A percentile compares a stretch with the other conserved stretches of the same genome.
Evolutionary conservation across 148 eudicot species (phyloP).

Genomic region (Camellia granthamiana): DNA sequence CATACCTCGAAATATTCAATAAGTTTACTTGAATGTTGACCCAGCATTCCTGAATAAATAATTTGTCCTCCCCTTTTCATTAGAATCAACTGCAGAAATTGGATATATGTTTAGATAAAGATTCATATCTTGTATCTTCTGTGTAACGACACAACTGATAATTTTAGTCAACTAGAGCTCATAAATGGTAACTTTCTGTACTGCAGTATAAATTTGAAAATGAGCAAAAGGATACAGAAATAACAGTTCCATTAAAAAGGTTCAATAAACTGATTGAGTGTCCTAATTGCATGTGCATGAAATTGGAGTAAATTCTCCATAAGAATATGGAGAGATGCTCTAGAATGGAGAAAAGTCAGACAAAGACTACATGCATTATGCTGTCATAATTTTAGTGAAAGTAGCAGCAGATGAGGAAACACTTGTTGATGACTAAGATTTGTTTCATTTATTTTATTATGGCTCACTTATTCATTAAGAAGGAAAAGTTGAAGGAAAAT

Average conservation of each 20-base stretch:
- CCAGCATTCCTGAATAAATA: slow-evolving; percentile 46
- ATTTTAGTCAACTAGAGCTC: background rate
- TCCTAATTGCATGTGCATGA: background rate
- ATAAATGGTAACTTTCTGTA: background rate
- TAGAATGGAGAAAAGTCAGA: background rate
- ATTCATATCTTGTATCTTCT: background rate
- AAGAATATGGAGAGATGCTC: background rate
- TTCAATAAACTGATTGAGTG: background rate
- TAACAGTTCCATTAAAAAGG: background rate
- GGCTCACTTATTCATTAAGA: background rate
- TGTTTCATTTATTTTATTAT: background rate
- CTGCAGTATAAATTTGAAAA: background rate
- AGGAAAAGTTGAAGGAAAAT: background rate
- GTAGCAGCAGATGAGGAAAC: background rate
- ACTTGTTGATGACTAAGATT: background rate
- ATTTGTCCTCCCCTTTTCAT: slow-evolving; percentile 36
- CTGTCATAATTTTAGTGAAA: background rate
- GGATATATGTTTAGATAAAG: background rate
- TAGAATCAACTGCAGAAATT: slow-evolving; percentile 35
- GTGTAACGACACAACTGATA: background rate
- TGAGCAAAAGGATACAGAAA: background rate
- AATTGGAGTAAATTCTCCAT: background rate
- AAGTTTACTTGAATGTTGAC: slow-evolving; percentile 31
- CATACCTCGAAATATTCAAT: slow-evolving; percentile 49
- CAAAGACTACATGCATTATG: background rate